Base-by-base conservation (phyloP, 2,329 filamentous ascomycete species). In the Cercospora janseana region DNA sequence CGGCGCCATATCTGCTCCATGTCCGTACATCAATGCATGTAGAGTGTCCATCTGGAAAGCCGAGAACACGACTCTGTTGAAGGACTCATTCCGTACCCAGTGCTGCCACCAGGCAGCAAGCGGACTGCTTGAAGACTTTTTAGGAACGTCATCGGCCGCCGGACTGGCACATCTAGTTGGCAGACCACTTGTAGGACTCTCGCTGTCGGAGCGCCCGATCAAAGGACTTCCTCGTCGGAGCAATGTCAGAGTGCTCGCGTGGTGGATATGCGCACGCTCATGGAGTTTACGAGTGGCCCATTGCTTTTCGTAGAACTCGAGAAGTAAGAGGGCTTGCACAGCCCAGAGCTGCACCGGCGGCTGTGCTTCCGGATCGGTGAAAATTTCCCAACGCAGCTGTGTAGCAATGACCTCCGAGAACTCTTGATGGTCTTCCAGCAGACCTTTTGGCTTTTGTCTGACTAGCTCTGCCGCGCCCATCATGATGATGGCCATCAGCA, bases 241-340 rank as follows among this genome's bases (percentile, higher is more conserved):
- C 52, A 96, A 72, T 0, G 91, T 95, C 57, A 97, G 82, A 0
- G 90, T 95, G 0, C 90, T 95, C 13, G 90, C 91, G 65, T 97
- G 91, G 62, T 96, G 90, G 35, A 96, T 95, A 62, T 96, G 89
- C 1, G 91, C 90, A 57, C 92, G 81, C 71, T 96, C 91, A 67
- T 97, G 91, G 28, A 96, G 75, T 52, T 89, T 86, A 59, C 91
- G 81, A 0, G 89, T 95, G 15, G 89, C 92, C 67, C 91, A 95
- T 85, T 95, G 90, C 75, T 97, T 96, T 72, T 97, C 91, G 63
- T 95, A 95, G 1, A 94, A 75, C 66, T 96, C 92, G 10, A 96
- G 77, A 3, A 96, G 76, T 4, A 96, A 75, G 21, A 96, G 72
- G 2, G 90, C 83, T 67, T 96, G 91, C 70, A 95, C 95, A 0